Base-by-base conservation (phyloP, 306 rosid species). In the Acacia crassicarpa region DNA sequence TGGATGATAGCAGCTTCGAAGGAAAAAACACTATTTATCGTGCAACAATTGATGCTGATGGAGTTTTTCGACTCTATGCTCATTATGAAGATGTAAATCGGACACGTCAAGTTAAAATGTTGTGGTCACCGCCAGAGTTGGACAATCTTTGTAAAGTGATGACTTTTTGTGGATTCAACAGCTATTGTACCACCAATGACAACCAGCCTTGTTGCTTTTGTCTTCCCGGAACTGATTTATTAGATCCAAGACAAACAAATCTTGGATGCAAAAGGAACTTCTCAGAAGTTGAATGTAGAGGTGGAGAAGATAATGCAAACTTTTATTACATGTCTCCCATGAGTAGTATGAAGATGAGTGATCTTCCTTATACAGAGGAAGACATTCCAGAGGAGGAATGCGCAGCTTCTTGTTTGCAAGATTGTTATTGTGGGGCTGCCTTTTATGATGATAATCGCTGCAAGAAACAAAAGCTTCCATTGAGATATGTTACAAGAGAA, bases 361-460 rank as follows among this genome's bases (percentile, higher is more conserved):
- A 74, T 45, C 49, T 45, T 45, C 49, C 49, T 45, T 45, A 45
- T 45, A 7, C 49, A 45, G 49, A 45, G 49, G 67, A 12, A n/a
- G 0, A 2, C 10, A 77, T 74, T 72, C 9, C 23, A 4, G 2
- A 11, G 45, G 81, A 80, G 9, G 74, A 81, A 0, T 86, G 89
- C 77, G 5, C 43, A 43, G 20, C 1, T 19, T 30, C 85, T 61
- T 86, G 89, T 62, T 78, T 83, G 53, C 45, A 40, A 9, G 89
- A 86, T 62, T 86, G 79, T 74, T 33, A 62, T 17, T 86, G 89
- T n/a, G 80, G 78, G 74, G 89, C 82, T 81, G 85, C 79, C 8
- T 10, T 41, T 0, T 83, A 73, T 68, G 32, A 32, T 0, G 0
- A 1, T 0, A 1, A 3, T 0, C 8, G 0, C 0, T 86, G 89